Conservation (phyloP, 2,329 filamentous ascomycete genomes). For the Pleomassaria siparia region DNA sequence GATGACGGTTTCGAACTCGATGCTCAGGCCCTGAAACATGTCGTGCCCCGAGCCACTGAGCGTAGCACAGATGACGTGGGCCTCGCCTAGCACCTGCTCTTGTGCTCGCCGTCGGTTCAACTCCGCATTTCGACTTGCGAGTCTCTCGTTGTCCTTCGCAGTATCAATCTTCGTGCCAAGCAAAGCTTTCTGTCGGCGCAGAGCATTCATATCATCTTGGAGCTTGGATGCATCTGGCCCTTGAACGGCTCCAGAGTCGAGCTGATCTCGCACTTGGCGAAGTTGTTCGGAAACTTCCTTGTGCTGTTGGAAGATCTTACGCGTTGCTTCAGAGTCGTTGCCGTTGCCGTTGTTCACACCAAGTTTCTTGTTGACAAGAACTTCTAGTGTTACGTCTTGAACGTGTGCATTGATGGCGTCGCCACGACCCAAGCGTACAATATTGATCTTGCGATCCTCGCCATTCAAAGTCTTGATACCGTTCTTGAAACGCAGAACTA, state of each 20-base stretch:
- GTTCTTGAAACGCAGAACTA: constrained; percentile 87
- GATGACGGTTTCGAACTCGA: constrained; percentile 97
- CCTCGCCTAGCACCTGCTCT: constrained; percentile 85
- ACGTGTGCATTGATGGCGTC: constrained; percentile 92
- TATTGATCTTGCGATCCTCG: constrained; percentile 72
- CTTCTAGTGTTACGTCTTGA: constrained; percentile 88
- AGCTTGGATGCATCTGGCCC: constrained; percentile 66
- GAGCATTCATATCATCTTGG: constrained; percentile 73
- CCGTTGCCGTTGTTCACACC: constrained; percentile 43
- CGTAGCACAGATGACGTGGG: constrained; percentile 92
- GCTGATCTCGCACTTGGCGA: constrained; percentile 66
- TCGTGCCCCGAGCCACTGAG: constrained; percentile 95
- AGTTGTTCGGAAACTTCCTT: constrained; percentile 66
- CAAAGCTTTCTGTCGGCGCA: constrained; percentile 74
- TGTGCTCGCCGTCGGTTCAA: constrained; percentile 81
- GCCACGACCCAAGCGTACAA: constrained; percentile 84
- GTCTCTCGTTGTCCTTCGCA: constrained; percentile 82
- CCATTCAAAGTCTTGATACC: constrained; percentile 80
- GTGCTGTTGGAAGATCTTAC: constrained; percentile 71
- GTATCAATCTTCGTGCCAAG: constrained; percentile 85
- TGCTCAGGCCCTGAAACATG: constrained; percentile 90
- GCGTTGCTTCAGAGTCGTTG: constrained; percentile 53
- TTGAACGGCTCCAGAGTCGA: constrained; percentile 63
- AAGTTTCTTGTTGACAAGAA: constrained; percentile 77
- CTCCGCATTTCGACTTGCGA: constrained; percentile 79